Evolutionary conservation across 805 yeast species (phyloP).

Genomic region (Groenewaldozyma tartarivorans): DNA sequence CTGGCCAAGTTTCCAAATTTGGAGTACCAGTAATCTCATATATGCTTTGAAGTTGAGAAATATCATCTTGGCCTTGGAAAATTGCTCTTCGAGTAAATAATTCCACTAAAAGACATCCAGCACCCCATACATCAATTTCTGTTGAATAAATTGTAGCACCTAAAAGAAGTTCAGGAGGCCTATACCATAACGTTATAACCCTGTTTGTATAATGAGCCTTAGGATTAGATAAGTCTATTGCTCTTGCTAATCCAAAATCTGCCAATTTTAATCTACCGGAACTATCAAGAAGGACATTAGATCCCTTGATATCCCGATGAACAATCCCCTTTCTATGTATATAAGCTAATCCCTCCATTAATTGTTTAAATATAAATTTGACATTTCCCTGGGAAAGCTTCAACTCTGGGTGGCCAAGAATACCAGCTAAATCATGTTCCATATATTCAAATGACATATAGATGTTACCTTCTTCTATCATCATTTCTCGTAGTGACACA

Average conservation of each 20-base stretch:
- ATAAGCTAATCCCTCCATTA: conserved; percentile 69
- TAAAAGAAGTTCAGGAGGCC: conserved; percentile 88
- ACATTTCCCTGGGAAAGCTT: conserved; percentile 54
- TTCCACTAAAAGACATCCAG: conserved; percentile 85
- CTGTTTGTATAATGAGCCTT: conserved; percentile 84
- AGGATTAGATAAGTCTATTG: conserved; percentile 22
- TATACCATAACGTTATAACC: conserved; percentile 93
- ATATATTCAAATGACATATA: conserved; percentile 91
- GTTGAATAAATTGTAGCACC: conserved; percentile 87
- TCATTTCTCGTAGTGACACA: conserved; percentile 76
- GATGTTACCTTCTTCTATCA: conserved; percentile 65
- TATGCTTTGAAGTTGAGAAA: conserved; percentile 70
- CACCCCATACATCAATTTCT: conserved; percentile 95
- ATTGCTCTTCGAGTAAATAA: conserved; percentile 64
- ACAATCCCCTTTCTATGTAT: conserved; percentile 53
- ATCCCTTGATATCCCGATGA: conserved; percentile 93
- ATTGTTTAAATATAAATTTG: conserved; percentile 70
- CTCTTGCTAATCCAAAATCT: conserved; percentile 85
- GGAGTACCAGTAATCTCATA: conserved; percentile 88
- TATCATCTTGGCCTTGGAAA: conserved; percentile 84
- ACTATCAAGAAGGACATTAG: conserved; percentile 71
- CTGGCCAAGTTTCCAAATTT: conserved; percentile 62
- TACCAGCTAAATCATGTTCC: conserved; percentile 87
- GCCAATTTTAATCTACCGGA: conserved; percentile 79
- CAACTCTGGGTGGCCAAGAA: conserved; percentile 67